These are phyloP conservation scores for Gaeumannomyces sp. DNA, from an alignment of 2,329 filamentous ascomycete genomes.

Conservation along the genomic window DNA sequence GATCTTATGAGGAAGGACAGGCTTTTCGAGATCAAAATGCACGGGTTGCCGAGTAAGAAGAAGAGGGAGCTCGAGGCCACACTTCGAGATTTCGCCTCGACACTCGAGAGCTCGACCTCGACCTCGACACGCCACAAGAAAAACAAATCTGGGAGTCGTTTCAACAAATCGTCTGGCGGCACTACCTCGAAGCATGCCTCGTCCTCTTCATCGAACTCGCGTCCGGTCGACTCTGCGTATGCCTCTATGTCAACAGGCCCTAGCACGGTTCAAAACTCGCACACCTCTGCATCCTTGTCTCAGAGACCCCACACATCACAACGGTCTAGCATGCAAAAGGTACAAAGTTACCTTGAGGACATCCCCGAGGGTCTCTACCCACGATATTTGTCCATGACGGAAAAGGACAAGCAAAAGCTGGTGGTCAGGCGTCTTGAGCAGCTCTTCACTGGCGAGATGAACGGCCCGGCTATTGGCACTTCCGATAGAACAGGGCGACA, in stretches of 20 bases:
- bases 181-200: constrained; percentile 47
- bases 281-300: neutral
- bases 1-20: constrained; percentile 67
- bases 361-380: constrained; percentile 66
- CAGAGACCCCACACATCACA: neutral
- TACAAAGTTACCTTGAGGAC: constrained; percentile 64
- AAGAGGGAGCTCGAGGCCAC: constrained; percentile 71
- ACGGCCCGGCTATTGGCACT: constrained; percentile 28
- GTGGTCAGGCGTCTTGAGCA: constrained; percentile 74
- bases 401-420: constrained; percentile 68
- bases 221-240: constrained; percentile 56
- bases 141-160: constrained; percentile 23
- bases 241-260: constrained; percentile 58
- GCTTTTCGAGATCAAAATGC: constrained; percentile 76
- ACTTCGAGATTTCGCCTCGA: constrained; percentile 63
- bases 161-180: constrained; percentile 35
- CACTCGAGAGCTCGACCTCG: constrained; percentile 46
- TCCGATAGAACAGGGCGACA: constrained; percentile 19
- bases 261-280: constrained; percentile 35
- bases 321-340: constrained; percentile 49
- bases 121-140: constrained; percentile 37
- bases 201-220: constrained; percentile 45
- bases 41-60: constrained; percentile 65
- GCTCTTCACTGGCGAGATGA: constrained; percentile 68
- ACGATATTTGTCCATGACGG: constrained; percentile 55